These are phyloP conservation scores for Alternaria arbusti DNA, from an alignment of 2,329 filamentous ascomycete species.

Conservation along the genomic window DNA sequence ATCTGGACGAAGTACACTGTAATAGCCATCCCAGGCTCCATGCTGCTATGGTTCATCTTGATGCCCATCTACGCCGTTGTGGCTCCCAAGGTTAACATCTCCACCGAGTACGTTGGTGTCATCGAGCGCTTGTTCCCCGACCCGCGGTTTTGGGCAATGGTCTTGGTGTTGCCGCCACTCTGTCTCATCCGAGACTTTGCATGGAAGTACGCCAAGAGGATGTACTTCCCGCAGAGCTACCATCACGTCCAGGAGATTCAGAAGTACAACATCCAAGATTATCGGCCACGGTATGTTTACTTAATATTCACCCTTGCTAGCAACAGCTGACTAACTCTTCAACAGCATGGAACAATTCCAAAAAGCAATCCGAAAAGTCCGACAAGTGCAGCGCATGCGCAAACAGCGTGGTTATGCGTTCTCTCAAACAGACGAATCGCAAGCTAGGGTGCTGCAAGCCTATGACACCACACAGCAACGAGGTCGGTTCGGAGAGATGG, in stretches of 20 bases:
- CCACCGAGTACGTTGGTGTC: slow-evolving; percentile 82
- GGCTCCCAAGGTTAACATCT: slow-evolving; percentile 81
- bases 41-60: slow-evolving; percentile 90
- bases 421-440: slow-evolving; percentile 94
- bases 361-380: slow-evolving; percentile 97
- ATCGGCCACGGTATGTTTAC: slow-evolving; percentile 80
- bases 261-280: slow-evolving; percentile 99
- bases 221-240: slow-evolving; percentile 95
- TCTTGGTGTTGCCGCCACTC: slow-evolving; percentile 76
- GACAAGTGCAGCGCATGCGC: slow-evolving; percentile 98
- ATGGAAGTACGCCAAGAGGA: slow-evolving; percentile 97
- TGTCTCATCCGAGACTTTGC: slow-evolving; percentile 88
- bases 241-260: slow-evolving; percentile 99
- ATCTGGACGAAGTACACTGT: slow-evolving; percentile 99
- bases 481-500: slow-evolving; percentile 96
- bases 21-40: slow-evolving; percentile 90
- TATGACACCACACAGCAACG: slow-evolving; percentile 95
- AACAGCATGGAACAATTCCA: slow-evolving; percentile 98
- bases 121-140: slow-evolving; percentile 80
- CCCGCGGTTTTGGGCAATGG: slow-evolving; percentile 90
- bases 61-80: slow-evolving; percentile 86
- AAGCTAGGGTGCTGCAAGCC: slow-evolving; percentile 92
- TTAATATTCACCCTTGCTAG: background rate
- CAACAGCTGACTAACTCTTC: background rate
- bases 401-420: slow-evolving; percentile 99